A percentile compares a stretch with the other conserved stretches of the same genome.
Evolutionary conservation across 2,329 filamentous ascomycete species (phyloP).

Genomic region (Neofusicoccum sp.): DNA sequence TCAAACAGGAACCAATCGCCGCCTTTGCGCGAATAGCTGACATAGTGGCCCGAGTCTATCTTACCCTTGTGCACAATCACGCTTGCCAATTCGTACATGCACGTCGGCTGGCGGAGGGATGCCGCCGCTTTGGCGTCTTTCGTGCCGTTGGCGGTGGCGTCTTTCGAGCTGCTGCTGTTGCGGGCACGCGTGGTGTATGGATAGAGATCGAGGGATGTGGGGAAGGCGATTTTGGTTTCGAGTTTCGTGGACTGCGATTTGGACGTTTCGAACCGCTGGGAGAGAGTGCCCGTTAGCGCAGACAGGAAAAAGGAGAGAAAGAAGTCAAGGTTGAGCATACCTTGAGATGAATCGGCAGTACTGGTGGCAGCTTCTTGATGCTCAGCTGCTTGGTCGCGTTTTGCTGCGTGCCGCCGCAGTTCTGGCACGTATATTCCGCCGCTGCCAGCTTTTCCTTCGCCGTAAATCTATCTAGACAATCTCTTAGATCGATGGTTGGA

Average conservation of each 20-base stretch:
- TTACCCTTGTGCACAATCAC: slow-evolving; percentile 93
- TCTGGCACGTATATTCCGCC: slow-evolving; percentile 84
- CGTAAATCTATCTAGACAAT: slow-evolving; percentile 85
- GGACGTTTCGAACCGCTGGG: slow-evolving; percentile 72
- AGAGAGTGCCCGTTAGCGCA: slow-evolving; percentile 24
- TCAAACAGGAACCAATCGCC: slow-evolving; percentile 96
- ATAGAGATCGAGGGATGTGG: slow-evolving; percentile 83
- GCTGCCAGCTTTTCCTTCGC: slow-evolving; percentile 72
- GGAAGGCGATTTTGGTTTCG: slow-evolving; percentile 83
- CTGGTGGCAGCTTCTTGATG: slow-evolving; percentile 83
- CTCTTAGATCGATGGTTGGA: slow-evolving; percentile 45
- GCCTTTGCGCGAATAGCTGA: slow-evolving; percentile 82
- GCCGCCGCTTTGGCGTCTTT: slow-evolving; percentile 27
- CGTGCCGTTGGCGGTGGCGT: slow-evolving; percentile 29
- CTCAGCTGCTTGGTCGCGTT: slow-evolving; percentile 82
- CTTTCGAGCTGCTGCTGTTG: neutral
- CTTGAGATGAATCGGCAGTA: slow-evolving; percentile 91
- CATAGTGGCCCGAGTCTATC: slow-evolving; percentile 89
- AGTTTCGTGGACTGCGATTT: slow-evolving; percentile 81
- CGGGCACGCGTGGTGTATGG: slow-evolving; percentile 76
- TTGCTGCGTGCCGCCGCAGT: slow-evolving; percentile 71
- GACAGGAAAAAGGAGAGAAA: neutral
- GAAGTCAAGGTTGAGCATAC: slow-evolving; percentile 47
- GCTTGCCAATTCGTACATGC: slow-evolving; percentile 83
- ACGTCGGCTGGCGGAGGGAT: slow-evolving; percentile 48